Percentiles rank a stretch among this genome's conserved stretches.
Conservation (phyloP, 208 protist species). For the Acanthamoeba lenticulata region DNA sequence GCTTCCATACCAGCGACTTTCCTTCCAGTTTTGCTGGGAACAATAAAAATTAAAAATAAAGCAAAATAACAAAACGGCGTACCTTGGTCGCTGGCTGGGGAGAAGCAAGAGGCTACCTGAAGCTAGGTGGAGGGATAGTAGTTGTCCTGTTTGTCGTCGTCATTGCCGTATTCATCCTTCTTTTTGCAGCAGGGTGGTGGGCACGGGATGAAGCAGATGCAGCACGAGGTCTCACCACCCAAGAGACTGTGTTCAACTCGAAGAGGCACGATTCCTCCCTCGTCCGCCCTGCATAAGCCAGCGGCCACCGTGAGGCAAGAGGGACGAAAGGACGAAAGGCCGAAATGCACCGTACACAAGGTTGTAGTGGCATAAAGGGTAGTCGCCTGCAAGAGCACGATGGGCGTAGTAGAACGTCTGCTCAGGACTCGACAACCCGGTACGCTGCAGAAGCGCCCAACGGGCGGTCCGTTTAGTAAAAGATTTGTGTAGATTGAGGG, state of each 20-base stretch:
- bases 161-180: background rate
- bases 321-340: too few relatives aligned
- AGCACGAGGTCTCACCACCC: background rate
- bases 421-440: background rate
- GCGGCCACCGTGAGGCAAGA: background rate
- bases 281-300: background rate
- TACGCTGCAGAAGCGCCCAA: background rate
- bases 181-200: constrained; percentile 5
- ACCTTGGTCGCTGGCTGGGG: background rate
- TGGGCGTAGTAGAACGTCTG: background rate
- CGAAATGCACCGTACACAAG: background rate
- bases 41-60: background rate
- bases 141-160: background rate
- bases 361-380: background rate
- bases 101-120: background rate
- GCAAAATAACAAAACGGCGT: background rate
- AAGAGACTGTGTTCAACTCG: background rate
- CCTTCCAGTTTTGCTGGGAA: too few relatives aligned
- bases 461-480: background rate
- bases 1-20: too few relatives aligned
- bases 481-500: background rate
- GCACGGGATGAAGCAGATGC: constrained; percentile 16
- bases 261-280: background rate
- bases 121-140: background rate
- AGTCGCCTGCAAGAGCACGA: background rate